Conservation (phyloP, 2,329 filamentous ascomycete genomes). For the Pseudonectria foliicola region DNA sequence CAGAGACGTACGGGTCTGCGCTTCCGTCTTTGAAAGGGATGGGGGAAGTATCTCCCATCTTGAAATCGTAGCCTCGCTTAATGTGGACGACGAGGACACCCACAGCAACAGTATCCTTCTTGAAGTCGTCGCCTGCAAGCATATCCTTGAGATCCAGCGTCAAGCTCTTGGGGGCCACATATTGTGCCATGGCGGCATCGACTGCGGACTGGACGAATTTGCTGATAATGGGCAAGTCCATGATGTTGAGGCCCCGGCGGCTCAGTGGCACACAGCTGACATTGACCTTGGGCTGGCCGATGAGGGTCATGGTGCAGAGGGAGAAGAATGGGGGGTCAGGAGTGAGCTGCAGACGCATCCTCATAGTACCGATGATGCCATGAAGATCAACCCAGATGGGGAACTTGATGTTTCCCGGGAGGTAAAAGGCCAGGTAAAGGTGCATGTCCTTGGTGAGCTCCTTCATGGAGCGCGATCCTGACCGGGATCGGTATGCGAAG, state of each 20-base stretch:
- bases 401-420: slow-evolving; percentile 46
- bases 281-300: slow-evolving; percentile 67
- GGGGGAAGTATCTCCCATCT: slow-evolving; percentile 59
- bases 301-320: slow-evolving; percentile 66
- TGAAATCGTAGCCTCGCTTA: slow-evolving; percentile 62
- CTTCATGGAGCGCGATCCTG: slow-evolving; percentile 54
- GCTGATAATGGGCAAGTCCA: slow-evolving; percentile 68
- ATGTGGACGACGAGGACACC: slow-evolving; percentile 62
- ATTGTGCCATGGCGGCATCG: slow-evolving; percentile 66
- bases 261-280: slow-evolving; percentile 64
- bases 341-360: slow-evolving; percentile 63
- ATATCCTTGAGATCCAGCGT: slow-evolving; percentile 71
- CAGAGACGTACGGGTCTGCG: slow-evolving; percentile 64
- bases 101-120: slow-evolving; percentile 61
- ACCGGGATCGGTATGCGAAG: slow-evolving; percentile 63
- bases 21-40: slow-evolving; percentile 52
- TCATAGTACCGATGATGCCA: slow-evolving; percentile 63
- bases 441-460: slow-evolving; percentile 61
- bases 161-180: slow-evolving; percentile 68
- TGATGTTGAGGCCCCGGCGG: slow-evolving; percentile 62
- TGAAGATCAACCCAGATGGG: slow-evolving; percentile 70
- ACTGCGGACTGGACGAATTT: slow-evolving; percentile 69
- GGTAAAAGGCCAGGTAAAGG: slow-evolving; percentile 64
- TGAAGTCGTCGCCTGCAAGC: slow-evolving; percentile 71
- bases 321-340: slow-evolving; percentile 72